Evolutionary conservation across 306 rosid genomes (phyloP), one percentile per base, ranked within the genome.

Genomic region (Inga laurina): DNA sequence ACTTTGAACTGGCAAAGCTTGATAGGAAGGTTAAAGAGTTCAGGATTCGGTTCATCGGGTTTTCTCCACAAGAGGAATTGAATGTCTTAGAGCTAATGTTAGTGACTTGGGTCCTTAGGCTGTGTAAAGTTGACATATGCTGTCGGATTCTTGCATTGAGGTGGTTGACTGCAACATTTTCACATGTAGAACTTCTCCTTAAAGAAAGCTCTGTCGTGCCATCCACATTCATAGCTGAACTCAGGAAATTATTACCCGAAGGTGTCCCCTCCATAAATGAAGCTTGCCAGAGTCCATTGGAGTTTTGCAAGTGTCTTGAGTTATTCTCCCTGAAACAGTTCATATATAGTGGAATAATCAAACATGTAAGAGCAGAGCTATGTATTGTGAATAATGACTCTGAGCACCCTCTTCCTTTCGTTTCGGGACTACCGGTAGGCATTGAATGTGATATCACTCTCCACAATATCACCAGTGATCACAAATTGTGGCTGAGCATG

Each of bases 381-480:
- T 81, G 75, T 11, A 73, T 93, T 85, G 90, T 88, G 75, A 86
- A 83, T 67, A 89, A 85, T 48, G 85, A 84, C 87, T 72, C 68
- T 4, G 90, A 90, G 66, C 83, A 86, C 64, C 92, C 94, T 72
- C 74, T 91, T 34, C 61, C 79, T 68, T 95, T 88, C 87, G 91
- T 91, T 44, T 78, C 98, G 39, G 91, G 92, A 80, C 78, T 95
- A 74, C 94, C 97, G 0, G 91, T 88, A 67, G 90, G 94, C 70
- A 84, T 93, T 79, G 89, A 90, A 10, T 93, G 98, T 84, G 84
- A 86, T 79, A 89, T 95, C 81, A 88, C 82, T 39, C 91, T n/a
- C n/a, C n/a, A n/a, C n/a, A n/a, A n/a, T n/a, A n/a, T 92, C 71
- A 32, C 7, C 44, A 86, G 76, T 10, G 84, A 86, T 79, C 85